Conservation (phyloP, 371 early-diverging fungal species). For the Mortierella sp. region DNA sequence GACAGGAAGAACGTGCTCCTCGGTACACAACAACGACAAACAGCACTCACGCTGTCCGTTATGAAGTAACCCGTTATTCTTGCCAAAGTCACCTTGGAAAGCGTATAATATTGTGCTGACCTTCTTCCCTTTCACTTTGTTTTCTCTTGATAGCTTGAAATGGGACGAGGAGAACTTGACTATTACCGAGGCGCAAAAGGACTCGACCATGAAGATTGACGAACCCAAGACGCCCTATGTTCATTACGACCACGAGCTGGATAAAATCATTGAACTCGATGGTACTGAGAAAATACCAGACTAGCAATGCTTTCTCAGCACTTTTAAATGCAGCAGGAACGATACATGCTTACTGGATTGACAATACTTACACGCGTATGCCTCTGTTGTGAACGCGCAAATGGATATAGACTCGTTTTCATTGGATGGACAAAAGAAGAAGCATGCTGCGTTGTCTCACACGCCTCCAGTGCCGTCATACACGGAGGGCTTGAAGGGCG, state of each 20-base stretch:
- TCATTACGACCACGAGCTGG: constrained; percentile 85
- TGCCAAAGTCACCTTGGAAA: not conserved
- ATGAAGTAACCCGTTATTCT: not conserved
- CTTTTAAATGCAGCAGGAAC: not conserved
- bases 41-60: not conserved
- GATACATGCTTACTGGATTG: not conserved
- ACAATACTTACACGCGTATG: not conserved
- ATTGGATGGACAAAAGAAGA: constrained; percentile 33
- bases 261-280: constrained; percentile 70
- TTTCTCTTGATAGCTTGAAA: constrained; percentile 76
- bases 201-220: constrained; percentile 96
- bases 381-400: not conserved
- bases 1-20: constrained; percentile 50
- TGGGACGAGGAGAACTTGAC: constrained; percentile 98
- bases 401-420: constrained; percentile 28
- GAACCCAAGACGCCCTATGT: constrained; percentile 98
- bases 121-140: not conserved
- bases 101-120: not conserved
- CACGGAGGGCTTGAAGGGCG: constrained; percentile 19
- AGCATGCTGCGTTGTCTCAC: constrained; percentile 28
- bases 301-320: not conserved
- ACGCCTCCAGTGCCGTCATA: constrained; percentile 25
- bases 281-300: constrained; percentile 54
- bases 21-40: constrained; percentile 19
- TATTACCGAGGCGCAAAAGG: constrained; percentile 92